Evolutionary conservation across 1,139 yeast species (phyloP).

Genomic region (Suhomyces maxii): DNA sequence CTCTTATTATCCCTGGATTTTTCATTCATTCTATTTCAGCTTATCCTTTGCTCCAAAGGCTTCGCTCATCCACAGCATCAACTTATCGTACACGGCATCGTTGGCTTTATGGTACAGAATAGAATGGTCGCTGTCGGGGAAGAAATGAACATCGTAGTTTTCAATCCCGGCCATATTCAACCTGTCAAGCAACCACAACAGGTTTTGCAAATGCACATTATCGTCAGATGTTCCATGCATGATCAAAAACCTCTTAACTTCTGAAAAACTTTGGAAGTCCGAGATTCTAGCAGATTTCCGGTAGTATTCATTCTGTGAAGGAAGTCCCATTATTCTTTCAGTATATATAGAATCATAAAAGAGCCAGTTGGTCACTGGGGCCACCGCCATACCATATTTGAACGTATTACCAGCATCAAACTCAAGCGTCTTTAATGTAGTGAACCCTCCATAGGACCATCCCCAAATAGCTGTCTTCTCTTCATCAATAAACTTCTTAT

Average conservation of each 20-base stretch:
- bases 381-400: constrained; percentile 82
- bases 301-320: constrained; percentile 55
- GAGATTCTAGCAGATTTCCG: constrained; percentile 44
- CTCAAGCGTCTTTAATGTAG: constrained; percentile 75
- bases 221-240: constrained; percentile 99
- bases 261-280: constrained; percentile 49
- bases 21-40: not conserved
- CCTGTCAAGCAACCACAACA: constrained; percentile 70
- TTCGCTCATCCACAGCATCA: constrained; percentile 64
- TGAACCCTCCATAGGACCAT: constrained; percentile 90
- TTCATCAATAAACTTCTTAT: constrained; percentile 55
- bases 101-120: constrained; percentile 80
- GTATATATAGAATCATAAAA: constrained; percentile 83
- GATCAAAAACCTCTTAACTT: constrained; percentile 61
- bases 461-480: constrained; percentile 88
- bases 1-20: too few species aligned
- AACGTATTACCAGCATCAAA: constrained; percentile 66
- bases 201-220: constrained; percentile 91
- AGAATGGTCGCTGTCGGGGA: constrained; percentile 92
- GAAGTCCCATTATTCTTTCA: constrained; percentile 84
- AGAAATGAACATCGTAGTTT: constrained; percentile 86
- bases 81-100: constrained; percentile 69
- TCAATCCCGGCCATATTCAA: constrained; percentile 63
- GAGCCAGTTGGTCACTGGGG: constrained; percentile 85
- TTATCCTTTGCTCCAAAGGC: constrained; percentile 46